Evolutionary conservation across 768 basidiomycete species (phyloP), one percentile per base, ranked within the genome.

Genomic region (Phanerodontia chrysosporium): DNA sequence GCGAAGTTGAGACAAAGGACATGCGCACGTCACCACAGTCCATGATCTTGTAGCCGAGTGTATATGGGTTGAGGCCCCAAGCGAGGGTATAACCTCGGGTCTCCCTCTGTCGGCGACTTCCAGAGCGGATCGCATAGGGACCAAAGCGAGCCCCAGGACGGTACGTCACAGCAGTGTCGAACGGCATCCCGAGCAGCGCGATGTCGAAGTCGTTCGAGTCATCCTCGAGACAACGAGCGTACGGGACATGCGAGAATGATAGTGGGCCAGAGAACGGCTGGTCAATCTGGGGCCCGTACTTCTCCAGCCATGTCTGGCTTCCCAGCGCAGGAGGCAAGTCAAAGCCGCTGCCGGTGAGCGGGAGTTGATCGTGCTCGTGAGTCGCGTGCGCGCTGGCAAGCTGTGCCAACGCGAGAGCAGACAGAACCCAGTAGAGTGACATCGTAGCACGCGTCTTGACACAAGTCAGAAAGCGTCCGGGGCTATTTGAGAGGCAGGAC

Each of bases 231-330:
- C 91, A 93, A 36, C 81, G 81, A 8, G 76, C 64, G 68, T 91
- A 92, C 1, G 90, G 86, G 14, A 92, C 74, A 66, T 92, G 92
- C 21, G 92, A 89, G 75, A 95, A 96, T 0, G 90, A 79, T 16
- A 89, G 77, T 29, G 91, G 87, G 0, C 94, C 93, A 6, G 88
- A 84, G 75, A 91, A 95, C 4, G 78, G 71, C 44, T 86, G 83
- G 72, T 95, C 91, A 21, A 79, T 76, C 62, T 90, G 87, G 9
- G 72, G 67, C n/a, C 90, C 90, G 64, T 91, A 94, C 70, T 89
- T 91, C 56, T 82, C 77, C 7, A 77, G 69, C 88, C 88, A 91
- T 53, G 81, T 81, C 18, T 28, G 32, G n/a, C 28, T 6, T 10
- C 46, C 46, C 10, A 32, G 29, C 29, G 30, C 28, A 9, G 29